Evolutionary conservation across 495 filamentous ascomycete species (phyloP).

Genomic region (Lophiostoma macrostomum): DNA sequence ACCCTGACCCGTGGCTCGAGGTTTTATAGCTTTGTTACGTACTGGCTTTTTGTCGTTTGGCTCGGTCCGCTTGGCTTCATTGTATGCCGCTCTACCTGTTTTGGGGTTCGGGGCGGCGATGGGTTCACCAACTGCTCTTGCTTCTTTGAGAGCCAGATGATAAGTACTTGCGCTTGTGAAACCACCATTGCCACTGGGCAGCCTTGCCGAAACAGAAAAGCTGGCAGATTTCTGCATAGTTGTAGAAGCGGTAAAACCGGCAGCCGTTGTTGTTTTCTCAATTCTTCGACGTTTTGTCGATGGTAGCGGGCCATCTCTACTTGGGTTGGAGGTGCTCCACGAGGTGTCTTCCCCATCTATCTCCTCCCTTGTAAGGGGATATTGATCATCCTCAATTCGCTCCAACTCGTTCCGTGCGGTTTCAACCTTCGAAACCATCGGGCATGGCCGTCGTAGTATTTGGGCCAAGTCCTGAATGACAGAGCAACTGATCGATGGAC

Average conservation of each 20-base stretch:
- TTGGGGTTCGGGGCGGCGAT: neutral
- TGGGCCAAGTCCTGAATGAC: conserved; percentile 59
- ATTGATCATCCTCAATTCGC: conserved; percentile 60
- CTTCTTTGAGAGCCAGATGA: conserved; percentile 32
- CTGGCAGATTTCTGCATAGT: conserved; percentile 32
- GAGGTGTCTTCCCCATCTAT: conserved; percentile 37
- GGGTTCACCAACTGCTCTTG: conserved; percentile 7
- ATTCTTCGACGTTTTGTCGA: conserved; percentile 27
- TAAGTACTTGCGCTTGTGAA: conserved; percentile 36
- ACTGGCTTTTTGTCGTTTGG: too few relatives aligned
- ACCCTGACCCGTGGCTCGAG: conserved; percentile 44
- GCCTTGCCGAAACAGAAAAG: conserved; percentile 31
- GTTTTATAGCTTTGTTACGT: conserved; percentile 21
- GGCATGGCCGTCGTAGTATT: conserved; percentile 59
- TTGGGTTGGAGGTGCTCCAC: conserved; percentile 20
- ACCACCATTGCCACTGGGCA: conserved; percentile 20
- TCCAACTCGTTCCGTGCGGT: conserved; percentile 43
- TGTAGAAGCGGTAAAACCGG: conserved; percentile 13
- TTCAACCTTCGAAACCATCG: conserved; percentile 49
- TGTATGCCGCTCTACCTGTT: conserved; percentile 18
- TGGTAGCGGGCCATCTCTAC: neutral
- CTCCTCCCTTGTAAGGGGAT: conserved; percentile 59
- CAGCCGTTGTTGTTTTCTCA: neutral
- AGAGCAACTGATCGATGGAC: conserved; percentile 54
- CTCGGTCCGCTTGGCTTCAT: conserved; percentile 20